Conservation (phyloP, 2,329 filamentous ascomycete species). For the Clonostachys sp. region DNA sequence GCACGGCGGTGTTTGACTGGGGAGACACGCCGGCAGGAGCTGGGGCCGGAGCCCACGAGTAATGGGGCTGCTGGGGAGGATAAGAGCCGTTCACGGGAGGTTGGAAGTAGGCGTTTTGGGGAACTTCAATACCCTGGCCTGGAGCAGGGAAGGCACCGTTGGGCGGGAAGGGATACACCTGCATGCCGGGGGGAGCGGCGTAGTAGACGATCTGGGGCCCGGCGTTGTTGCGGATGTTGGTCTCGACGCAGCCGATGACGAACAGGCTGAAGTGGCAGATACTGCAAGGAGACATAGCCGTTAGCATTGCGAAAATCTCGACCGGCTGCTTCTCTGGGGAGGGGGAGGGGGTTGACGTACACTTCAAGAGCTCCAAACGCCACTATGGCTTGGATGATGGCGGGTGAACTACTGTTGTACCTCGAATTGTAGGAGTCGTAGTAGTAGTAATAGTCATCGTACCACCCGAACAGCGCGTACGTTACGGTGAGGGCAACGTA, state of each 20-base stretch:
- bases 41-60: too few relatives aligned
- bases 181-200: conserved; percentile 1
- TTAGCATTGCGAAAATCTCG: background rate
- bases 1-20: background rate
- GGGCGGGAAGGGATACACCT: background rate
- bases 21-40: too few relatives aligned
- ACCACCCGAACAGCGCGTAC: background rate
- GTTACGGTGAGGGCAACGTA: conserved; percentile 1
- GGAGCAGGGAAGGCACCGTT: too few relatives aligned
- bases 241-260: conserved; percentile 13
- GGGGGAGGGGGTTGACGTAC: background rate
- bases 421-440: conserved; percentile 1
- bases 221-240: conserved; percentile 8
- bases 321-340: background rate
- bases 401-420: background rate
- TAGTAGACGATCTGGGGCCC: conserved; percentile 7
- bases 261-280: conserved; percentile 10
- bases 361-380: conserved; percentile 2
- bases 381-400: background rate
- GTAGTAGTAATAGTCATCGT: background rate
- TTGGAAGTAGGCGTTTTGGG: background rate
- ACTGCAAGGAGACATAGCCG: conserved; percentile 3
- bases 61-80: too few relatives aligned
- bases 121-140: background rate
- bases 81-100: background rate